Conservation (phyloP, 176 grass and related monocot genomes). For the Cymbopogon citratus region DNA sequence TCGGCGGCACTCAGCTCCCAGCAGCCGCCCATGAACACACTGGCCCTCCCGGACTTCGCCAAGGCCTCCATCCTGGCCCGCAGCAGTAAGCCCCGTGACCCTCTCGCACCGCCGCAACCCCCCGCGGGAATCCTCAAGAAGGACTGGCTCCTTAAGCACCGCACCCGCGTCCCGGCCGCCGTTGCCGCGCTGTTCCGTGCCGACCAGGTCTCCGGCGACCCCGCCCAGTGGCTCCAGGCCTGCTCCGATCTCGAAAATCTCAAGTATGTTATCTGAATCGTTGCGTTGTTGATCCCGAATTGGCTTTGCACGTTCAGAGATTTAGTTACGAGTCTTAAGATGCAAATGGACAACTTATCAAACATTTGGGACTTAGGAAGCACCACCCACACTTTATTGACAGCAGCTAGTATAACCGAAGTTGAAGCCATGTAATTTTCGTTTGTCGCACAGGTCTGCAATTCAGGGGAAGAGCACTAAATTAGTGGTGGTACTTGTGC, state of each 20-base stretch:
- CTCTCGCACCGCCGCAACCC: conserved; percentile 60
- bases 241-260: conserved; percentile 99
- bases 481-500: conserved; percentile 88
- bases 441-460: conserved; percentile 56
- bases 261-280: conserved; percentile 53
- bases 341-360: conserved; percentile 8
- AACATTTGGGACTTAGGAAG: background rate
- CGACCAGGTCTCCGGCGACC: conserved; percentile 87
- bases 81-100: conserved; percentile 68
- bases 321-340: conserved; percentile 12
- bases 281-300: conserved; percentile 26
- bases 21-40: conserved; percentile 75
- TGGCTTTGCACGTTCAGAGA: background rate
- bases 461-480: conserved; percentile 67
- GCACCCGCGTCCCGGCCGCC: conserved; percentile 66
- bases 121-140: conserved; percentile 75
- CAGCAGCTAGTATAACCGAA: background rate
- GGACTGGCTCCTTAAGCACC: conserved; percentile 89
- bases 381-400: background rate
- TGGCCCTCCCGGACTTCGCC: conserved; percentile 78
- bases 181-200: conserved; percentile 61
- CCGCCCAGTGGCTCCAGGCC: conserved; percentile 90
- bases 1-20: conserved; percentile 77
- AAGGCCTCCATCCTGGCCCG: conserved; percentile 65
- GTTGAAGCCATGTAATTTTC: background rate